Conservation (phyloP, 768 basidiomycete genomes). For the Cyathus striatus region DNA sequence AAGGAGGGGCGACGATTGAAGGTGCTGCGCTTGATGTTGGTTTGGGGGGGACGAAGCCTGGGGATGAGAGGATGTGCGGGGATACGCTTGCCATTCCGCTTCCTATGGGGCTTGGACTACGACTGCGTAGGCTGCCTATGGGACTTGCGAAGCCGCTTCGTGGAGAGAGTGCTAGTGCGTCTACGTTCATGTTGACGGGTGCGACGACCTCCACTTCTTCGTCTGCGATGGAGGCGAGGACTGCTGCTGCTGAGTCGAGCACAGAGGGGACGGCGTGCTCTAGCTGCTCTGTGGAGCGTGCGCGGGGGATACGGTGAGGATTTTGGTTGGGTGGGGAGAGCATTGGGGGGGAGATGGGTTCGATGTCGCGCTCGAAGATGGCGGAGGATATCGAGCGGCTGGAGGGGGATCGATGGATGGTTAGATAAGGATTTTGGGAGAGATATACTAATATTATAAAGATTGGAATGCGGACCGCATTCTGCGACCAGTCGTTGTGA, state of each 20-base stretch:
- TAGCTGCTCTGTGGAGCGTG: conserved; percentile 67
- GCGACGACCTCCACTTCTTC: conserved; percentile 63
- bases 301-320: conserved; percentile 71
- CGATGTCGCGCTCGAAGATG: conserved; percentile 91
- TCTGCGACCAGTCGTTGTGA: too few species aligned
- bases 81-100: conserved; percentile 5
- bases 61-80: not conserved
- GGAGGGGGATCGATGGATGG: too few species aligned
- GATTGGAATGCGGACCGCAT: too few species aligned
- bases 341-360: conserved; percentile 46
- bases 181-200: conserved; percentile 26
- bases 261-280: conserved; percentile 81
- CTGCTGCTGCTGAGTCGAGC: conserved; percentile 75
- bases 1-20: conserved; percentile 41
- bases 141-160: conserved; percentile 62
- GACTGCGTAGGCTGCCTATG: conserved; percentile 62
- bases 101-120: conserved; percentile 61
- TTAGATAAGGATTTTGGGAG: too few species aligned
- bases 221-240: conserved; percentile 46
- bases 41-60: not conserved
- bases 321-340: conserved; percentile 34
- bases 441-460: too few species aligned
- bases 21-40: conserved; percentile 12
- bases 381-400: conserved; percentile 79
- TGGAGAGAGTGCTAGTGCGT: conserved; percentile 11